These are phyloP conservation scores for Rhynchosporium agropyri DNA, from an alignment of 2,329 filamentous ascomycete species.

Conservation along the genomic window DNA sequence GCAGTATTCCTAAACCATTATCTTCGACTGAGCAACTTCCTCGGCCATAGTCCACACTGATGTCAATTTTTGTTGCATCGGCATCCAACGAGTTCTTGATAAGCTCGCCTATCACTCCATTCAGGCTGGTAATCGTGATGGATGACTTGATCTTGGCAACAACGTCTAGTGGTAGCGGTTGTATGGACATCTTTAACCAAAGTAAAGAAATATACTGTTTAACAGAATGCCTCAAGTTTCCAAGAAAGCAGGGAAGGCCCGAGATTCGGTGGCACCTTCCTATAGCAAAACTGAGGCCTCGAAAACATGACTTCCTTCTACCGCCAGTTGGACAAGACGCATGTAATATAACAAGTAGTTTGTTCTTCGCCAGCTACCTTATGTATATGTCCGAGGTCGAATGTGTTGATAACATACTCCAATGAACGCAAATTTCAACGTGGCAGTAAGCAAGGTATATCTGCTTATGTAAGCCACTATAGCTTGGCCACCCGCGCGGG, in stretches of 20 bases:
- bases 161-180: constrained; percentile 69
- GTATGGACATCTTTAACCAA: constrained; percentile 56
- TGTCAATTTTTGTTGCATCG: constrained; percentile 64
- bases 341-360: too few relatives aligned
- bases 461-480: background rate
- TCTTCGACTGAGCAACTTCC: constrained; percentile 83
- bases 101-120: constrained; percentile 70
- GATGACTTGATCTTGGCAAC: constrained; percentile 84
- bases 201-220: background rate
- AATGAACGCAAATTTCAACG: too few relatives aligned
- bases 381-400: too few relatives aligned
- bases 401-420: too few relatives aligned
- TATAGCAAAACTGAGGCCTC: background rate
- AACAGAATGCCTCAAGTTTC: background rate
- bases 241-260: too few relatives aligned
- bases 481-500: background rate
- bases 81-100: constrained; percentile 87
- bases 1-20: constrained; percentile 76
- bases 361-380: too few relatives aligned
- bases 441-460: background rate
- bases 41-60: constrained; percentile 73
- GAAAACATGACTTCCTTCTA: background rate
- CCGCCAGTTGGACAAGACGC: too few relatives aligned
- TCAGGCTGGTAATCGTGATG: constrained; percentile 73
- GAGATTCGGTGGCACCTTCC: constrained; percentile 25